phyloP scores from a whole-genome alignment of 441 rosid species.

The Eruca vesicaria region DNA sequence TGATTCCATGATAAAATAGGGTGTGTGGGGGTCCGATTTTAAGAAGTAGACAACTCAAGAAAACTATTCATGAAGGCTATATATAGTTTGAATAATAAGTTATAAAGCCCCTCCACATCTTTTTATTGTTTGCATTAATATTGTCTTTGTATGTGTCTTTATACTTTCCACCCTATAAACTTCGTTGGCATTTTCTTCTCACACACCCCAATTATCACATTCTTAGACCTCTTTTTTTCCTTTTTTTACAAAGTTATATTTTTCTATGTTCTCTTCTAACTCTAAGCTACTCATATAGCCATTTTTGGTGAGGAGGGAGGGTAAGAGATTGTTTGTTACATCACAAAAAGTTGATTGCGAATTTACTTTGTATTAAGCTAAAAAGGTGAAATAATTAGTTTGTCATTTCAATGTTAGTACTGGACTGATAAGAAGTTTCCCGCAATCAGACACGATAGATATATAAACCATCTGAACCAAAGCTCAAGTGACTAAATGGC shows the following conservation, averaged over 20 bases:
- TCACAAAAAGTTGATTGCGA: neutral
- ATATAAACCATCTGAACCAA: too few species aligned
- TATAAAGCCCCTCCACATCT: conserved; percentile 20
- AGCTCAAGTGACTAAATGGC: too few species aligned
- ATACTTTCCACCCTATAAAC: conserved; percentile 30
- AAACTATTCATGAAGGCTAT: conserved; percentile 20
- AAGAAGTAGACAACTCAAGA: conserved; percentile 32
- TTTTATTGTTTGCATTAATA: conserved; percentile 6
- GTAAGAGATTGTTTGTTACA: neutral
- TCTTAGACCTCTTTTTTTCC: conserved; percentile 21
- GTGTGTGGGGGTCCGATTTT: conserved; percentile 38
- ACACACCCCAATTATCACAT: conserved; percentile 33
- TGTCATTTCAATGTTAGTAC: too few species aligned
- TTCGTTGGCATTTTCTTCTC: conserved; percentile 38
- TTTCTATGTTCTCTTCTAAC: conserved; percentile 7
- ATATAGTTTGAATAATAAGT: conserved; percentile 23
- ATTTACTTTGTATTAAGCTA: too few species aligned
- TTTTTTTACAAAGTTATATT: conserved; percentile 3
- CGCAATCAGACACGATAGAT: too few species aligned
- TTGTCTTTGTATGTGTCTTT: neutral
- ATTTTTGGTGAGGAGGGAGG: neutral
- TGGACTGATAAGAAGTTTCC: too few species aligned
- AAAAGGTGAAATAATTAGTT: too few species aligned
- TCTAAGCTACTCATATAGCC: neutral
- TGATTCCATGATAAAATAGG: conserved; percentile 18